These are phyloP conservation scores for Chrysanthemum lavandulifolium DNA, from an alignment of 129 eudicot genomes.

Conservation along the genomic window DNA sequence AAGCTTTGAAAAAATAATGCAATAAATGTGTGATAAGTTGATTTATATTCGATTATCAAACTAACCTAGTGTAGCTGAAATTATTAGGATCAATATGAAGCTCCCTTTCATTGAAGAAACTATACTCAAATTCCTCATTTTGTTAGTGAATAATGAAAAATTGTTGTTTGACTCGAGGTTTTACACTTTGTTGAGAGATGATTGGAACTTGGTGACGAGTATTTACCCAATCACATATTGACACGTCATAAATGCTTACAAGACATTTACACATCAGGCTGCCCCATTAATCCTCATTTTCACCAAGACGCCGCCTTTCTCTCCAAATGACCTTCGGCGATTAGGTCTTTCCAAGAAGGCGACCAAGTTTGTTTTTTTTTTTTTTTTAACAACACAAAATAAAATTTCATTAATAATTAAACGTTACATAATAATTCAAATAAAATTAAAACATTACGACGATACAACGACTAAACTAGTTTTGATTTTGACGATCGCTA, in stretches of 20 bases:
- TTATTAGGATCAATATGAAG: constrained; percentile 37
- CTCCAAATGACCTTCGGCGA: too few relatives aligned
- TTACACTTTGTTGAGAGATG: constrained; percentile 2
- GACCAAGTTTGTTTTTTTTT: too few relatives aligned
- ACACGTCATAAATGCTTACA: constrained; percentile 14
- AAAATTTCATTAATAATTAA: too few relatives aligned
- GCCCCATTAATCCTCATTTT: too few relatives aligned
- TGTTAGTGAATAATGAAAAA: constrained; percentile 1
- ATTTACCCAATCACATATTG: constrained; percentile 22
- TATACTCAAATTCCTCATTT: constrained; percentile 27
- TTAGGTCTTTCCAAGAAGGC: too few relatives aligned
- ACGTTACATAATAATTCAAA: too few relatives aligned
- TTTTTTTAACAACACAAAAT: too few relatives aligned
- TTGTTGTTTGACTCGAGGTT: neutral
- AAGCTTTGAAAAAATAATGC: neutral
- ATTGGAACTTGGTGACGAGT: constrained; percentile 24
- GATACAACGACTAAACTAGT: too few relatives aligned
- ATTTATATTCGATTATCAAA: neutral
- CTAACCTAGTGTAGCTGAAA: constrained; percentile 46
- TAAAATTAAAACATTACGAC: too few relatives aligned
- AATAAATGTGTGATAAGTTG: neutral
- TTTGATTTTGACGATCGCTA: too few relatives aligned
- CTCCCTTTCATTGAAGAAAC: constrained; percentile 19
- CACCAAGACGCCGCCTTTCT: too few relatives aligned
- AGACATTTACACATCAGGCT: too few relatives aligned